Conservation (phyloP, 306 rosid species). For the Quercus alba region DNA sequence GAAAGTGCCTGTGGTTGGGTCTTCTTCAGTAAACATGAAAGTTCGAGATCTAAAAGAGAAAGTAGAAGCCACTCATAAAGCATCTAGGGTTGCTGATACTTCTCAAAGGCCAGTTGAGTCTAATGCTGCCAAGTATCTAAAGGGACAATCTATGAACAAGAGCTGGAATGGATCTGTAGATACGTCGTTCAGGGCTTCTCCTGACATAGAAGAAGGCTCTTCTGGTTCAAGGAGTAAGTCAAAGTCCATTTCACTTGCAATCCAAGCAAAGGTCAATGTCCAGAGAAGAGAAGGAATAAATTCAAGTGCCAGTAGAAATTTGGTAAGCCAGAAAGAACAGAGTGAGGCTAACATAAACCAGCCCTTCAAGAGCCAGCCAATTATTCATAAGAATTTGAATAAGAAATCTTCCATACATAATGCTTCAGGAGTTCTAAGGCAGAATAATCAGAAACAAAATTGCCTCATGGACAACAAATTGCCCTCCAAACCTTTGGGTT, state of each 20-base stretch:
- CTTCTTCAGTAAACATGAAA: constrained; percentile 54
- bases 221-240: constrained; percentile 46
- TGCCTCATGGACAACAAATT: constrained; percentile 49
- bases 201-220: constrained; percentile 48
- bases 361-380: constrained; percentile 39
- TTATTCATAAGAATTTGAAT: constrained; percentile 49
- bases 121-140: constrained; percentile 70
- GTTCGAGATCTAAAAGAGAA: constrained; percentile 56
- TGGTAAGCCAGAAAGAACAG: constrained; percentile 52
- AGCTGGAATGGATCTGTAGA: constrained; percentile 90
- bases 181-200: constrained; percentile 38
- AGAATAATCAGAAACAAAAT: constrained; percentile 91
- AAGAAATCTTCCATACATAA: constrained; percentile 45
- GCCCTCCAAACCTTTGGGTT: constrained; percentile 54
- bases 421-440: constrained; percentile 59
- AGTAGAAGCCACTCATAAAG: constrained; percentile 51
- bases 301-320: constrained; percentile 46
- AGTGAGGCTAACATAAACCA: constrained; percentile 53
- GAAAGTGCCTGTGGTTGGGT: constrained; percentile 44
- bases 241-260: constrained; percentile 87
- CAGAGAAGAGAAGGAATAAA: constrained; percentile 81
- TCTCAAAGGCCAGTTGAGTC: constrained; percentile 62
- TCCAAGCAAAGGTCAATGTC: constrained; percentile 98
- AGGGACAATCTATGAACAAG: constrained; percentile 79
- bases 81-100: constrained; percentile 46